Percentiles rank a stretch among this genome's conserved stretches.
phyloP scores from a whole-genome alignment of 371 early-diverging fungal species.

The Choanephora cucurbitarum region DNA sequence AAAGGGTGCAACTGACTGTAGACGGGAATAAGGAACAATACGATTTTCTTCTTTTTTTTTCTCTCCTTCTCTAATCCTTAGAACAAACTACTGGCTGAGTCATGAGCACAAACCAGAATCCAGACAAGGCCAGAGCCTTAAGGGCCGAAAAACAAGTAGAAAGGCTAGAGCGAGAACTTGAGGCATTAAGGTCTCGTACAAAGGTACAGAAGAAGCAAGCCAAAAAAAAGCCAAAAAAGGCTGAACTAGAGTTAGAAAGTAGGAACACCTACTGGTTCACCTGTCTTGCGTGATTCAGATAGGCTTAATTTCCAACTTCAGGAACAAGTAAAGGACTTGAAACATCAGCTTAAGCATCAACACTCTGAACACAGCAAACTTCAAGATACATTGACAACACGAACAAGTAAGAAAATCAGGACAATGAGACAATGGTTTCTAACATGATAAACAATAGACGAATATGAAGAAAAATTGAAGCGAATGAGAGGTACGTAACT shows the following conservation, averaged over 20 bases:
- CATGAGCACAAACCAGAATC: neutral
- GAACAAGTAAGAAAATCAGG: constrained; percentile 27
- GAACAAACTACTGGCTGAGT: too few relatives aligned
- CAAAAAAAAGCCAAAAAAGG: neutral
- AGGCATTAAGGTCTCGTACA: constrained; percentile 14
- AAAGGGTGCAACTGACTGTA: too few relatives aligned
- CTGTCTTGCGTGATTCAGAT: constrained; percentile 11
- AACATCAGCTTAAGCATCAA: constrained; percentile 37
- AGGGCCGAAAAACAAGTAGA: constrained; percentile 30
- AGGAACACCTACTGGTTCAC: constrained; percentile 1
- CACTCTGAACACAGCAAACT: constrained; percentile 26
- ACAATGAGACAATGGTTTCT: neutral
- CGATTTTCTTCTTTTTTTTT: neutral
- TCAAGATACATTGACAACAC: constrained; percentile 34
- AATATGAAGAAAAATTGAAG: constrained; percentile 48
- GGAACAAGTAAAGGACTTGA: constrained; percentile 51
- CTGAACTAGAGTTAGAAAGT: constrained; percentile 2
- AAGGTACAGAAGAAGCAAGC: constrained; percentile 16
- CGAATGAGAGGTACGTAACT: constrained; percentile 57
- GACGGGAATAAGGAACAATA: neutral
- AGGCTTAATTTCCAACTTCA: constrained; percentile 32
- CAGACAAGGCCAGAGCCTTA: constrained; percentile 19
- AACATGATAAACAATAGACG: constrained; percentile 26
- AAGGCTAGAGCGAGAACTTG: constrained; percentile 26
- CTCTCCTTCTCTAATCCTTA: neutral